Percentiles rank a stretch among this genome's conserved stretches.
Conservation (phyloP, 768 basidiomycete species). For the Gautieria morchelliformis region DNA sequence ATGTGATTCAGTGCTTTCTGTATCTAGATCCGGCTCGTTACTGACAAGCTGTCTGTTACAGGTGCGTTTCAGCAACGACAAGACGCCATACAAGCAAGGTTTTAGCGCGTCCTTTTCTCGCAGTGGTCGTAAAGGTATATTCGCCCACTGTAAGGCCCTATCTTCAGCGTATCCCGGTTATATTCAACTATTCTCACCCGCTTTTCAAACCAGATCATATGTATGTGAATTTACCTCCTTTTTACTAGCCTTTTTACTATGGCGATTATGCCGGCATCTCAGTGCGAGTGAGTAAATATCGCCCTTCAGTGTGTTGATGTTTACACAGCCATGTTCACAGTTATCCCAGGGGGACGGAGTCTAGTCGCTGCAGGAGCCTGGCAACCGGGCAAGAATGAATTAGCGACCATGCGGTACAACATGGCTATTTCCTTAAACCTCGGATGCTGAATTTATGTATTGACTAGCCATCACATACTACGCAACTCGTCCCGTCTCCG, state of each 20-base stretch:
- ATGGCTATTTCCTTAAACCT: constrained; percentile 1
- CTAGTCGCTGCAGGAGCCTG: constrained; percentile 73
- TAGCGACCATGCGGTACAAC: constrained; percentile 59
- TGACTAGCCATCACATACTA: constrained; percentile 48
- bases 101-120: constrained; percentile 82
- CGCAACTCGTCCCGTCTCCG: constrained; percentile 55
- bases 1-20: constrained; percentile 33
- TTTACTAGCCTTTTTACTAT: constrained; percentile 1
- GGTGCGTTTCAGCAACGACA: constrained; percentile 88
- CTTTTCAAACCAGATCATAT: constrained; percentile 43
- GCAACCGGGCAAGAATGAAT: constrained; percentile 71
- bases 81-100: constrained; percentile 87
- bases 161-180: neutral
- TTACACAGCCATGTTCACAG: constrained; percentile 7
- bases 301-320: constrained; percentile 46
- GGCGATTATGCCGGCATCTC: constrained; percentile 5
- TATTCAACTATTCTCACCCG: neutral
- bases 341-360: constrained; percentile 43
- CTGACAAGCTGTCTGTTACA: constrained; percentile 20
- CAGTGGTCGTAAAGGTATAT: constrained; percentile 83
- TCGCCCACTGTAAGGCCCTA: constrained; percentile 62
- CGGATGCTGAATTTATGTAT: neutral
- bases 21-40: neutral
- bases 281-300: constrained; percentile 17
- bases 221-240: constrained; percentile 27